Evolutionary conservation across 2,329 filamentous ascomycete genomes (phyloP).

Genomic region (Cladosporium sp.): DNA sequence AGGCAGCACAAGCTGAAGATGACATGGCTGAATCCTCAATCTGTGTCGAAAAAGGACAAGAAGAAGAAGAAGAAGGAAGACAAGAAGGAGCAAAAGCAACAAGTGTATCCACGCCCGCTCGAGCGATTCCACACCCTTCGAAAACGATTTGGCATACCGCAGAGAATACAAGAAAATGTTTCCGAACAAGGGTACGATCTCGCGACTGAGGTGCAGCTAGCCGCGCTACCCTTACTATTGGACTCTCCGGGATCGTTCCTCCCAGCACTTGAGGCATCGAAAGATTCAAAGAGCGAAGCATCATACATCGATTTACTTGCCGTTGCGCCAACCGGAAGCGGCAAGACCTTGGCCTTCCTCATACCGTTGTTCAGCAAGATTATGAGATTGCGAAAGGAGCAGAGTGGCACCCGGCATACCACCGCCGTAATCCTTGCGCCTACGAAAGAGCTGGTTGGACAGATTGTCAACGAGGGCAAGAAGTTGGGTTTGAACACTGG

Average conservation of each 20-base stretch:
- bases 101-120: constrained; percentile 75
- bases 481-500: constrained; percentile 75
- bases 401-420: constrained; percentile 18
- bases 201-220: constrained; percentile 92
- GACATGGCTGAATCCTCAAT: constrained; percentile 24
- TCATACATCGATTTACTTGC: constrained; percentile 69
- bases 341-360: constrained; percentile 90
- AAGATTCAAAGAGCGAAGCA: constrained; percentile 18
- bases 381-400: constrained; percentile 24
- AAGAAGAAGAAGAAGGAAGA: constrained; percentile 41
- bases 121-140: constrained; percentile 70
- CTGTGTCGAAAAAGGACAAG: constrained; percentile 39
- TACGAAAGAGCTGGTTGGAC: constrained; percentile 46
- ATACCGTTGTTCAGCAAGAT: constrained; percentile 80
- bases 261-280: constrained; percentile 36
- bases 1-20: constrained; percentile 33
- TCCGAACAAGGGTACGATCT: constrained; percentile 76
- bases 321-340: constrained; percentile 90
- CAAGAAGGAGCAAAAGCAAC: constrained; percentile 31
- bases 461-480: constrained; percentile 64
- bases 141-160: constrained; percentile 66
- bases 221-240: constrained; percentile 73
- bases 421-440: constrained; percentile 45
- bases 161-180: constrained; percentile 71
- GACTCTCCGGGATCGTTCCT: constrained; percentile 45